Conservation (phyloP, 208 protist genomes). For the Trypanosoma theileri region DNA sequence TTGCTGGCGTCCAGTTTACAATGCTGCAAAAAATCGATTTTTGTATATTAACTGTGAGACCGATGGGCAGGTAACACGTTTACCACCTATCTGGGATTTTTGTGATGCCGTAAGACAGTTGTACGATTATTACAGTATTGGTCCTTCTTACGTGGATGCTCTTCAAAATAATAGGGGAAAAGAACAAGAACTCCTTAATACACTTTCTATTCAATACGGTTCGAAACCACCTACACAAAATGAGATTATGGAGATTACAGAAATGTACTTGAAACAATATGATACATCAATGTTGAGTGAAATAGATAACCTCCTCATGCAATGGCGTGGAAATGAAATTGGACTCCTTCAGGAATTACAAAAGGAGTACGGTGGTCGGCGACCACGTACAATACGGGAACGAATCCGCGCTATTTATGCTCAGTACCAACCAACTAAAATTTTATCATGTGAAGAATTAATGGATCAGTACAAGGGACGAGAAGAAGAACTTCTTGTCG, state of each 20-base stretch:
- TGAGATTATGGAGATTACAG: slow-evolving; percentile 5
- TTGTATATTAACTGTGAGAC: slow-evolving; percentile 24
- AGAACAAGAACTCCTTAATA: slow-evolving; percentile 11
- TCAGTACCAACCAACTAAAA: slow-evolving; percentile 21
- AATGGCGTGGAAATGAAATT: slow-evolving; percentile 24
- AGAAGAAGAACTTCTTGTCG: slow-evolving; percentile 13
- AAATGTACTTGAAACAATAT: slow-evolving; percentile 18
- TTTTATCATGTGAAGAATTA: slow-evolving; percentile 16
- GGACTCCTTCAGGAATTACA: slow-evolving; percentile 21
- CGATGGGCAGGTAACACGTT: neutral
- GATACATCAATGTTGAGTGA: slow-evolving; percentile 13
- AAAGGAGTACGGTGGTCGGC: slow-evolving; percentile 16
- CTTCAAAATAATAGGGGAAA: slow-evolving; percentile 2
- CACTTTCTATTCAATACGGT: slow-evolving; percentile 25
- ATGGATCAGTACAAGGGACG: slow-evolving; percentile 18
- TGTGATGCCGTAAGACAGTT: slow-evolving; percentile 21
- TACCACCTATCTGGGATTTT: slow-evolving; percentile 23
- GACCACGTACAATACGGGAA: slow-evolving; percentile 27
- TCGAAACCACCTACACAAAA: neutral
- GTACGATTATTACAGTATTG: slow-evolving; percentile 8
- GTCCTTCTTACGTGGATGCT: slow-evolving; percentile 17
- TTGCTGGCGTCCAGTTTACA: slow-evolving; percentile 22
- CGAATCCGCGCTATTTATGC: slow-evolving; percentile 27
- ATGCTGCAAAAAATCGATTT: slow-evolving; percentile 7
- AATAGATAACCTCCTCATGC: slow-evolving; percentile 12